Evolutionary conservation across 2,329 filamentous ascomycete genomes (phyloP).

Genomic region (Nemania bipapillata): DNA sequence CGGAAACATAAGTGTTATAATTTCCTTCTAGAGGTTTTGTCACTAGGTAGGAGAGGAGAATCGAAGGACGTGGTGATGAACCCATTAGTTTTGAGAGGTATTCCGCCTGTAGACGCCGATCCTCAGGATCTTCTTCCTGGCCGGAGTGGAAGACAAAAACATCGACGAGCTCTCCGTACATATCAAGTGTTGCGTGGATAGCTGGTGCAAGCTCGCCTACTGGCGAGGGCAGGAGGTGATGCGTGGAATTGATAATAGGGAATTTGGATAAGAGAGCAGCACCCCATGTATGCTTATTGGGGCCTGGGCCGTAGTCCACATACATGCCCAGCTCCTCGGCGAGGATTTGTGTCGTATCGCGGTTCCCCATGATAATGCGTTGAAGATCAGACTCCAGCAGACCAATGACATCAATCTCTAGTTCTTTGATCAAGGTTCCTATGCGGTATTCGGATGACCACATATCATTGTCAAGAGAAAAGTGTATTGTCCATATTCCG

Average conservation of each 20-base stretch:
- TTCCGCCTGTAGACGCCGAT: slow-evolving; percentile 84
- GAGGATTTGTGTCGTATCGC: slow-evolving; percentile 92
- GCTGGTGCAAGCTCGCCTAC: slow-evolving; percentile 95
- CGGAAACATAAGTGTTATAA: slow-evolving; percentile 94
- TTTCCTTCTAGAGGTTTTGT: slow-evolving; percentile 91
- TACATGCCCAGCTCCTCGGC: slow-evolving; percentile 99
- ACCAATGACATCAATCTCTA: slow-evolving; percentile 98
- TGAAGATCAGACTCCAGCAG: slow-evolving; percentile 92
- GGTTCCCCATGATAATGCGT: slow-evolving; percentile 99
- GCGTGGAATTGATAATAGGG: slow-evolving; percentile 95
- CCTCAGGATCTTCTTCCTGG: slow-evolving; percentile 95
- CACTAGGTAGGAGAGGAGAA: slow-evolving; percentile 91
- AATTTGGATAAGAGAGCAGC: slow-evolving; percentile 93
- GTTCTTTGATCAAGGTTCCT: slow-evolving; percentile 87
- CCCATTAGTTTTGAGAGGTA: slow-evolving; percentile 93
- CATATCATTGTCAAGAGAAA: slow-evolving; percentile 98
- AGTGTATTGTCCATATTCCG: slow-evolving; percentile 99
- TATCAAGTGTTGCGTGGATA: slow-evolving; percentile 94
- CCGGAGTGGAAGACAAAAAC: slow-evolving; percentile 99
- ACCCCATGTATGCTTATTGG: slow-evolving; percentile 99
- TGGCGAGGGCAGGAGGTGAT: slow-evolving; percentile 91
- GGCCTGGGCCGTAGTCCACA: slow-evolving; percentile 94
- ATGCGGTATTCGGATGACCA: slow-evolving; percentile 96
- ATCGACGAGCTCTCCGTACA: slow-evolving; percentile 88
- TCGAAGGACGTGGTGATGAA: slow-evolving; percentile 78